A percentile compares a stretch with the other conserved stretches of the same genome.
Conservation (phyloP, 768 basidiomycete species). For the Rhodocollybia butyracea region DNA sequence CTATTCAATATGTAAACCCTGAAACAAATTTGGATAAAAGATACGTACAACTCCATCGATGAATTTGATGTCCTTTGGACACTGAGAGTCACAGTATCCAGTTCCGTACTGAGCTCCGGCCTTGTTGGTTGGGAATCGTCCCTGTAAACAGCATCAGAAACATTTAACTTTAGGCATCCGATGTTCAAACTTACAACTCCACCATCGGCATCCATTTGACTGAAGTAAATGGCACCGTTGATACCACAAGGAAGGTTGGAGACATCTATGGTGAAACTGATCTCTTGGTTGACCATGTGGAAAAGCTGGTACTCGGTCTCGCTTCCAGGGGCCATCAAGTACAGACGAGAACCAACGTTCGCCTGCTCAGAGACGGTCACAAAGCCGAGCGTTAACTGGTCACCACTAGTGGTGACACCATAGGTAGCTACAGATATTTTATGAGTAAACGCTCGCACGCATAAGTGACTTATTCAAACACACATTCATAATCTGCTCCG, state of each 20-base stretch:
- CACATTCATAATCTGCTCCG: slow-evolving; percentile 38
- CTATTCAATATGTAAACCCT: slow-evolving; percentile 27
- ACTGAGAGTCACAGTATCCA: slow-evolving; percentile 29
- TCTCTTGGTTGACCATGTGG: slow-evolving; percentile 53
- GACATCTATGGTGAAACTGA: slow-evolving; percentile 59
- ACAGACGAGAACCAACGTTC: slow-evolving; percentile 39
- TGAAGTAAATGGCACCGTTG: slow-evolving; percentile 61
- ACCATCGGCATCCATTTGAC: slow-evolving; percentile 53
- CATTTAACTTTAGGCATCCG: slow-evolving; percentile 21
- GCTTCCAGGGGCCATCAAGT: slow-evolving; percentile 44
- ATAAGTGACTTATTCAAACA: background rate
- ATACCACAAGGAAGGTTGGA: slow-evolving; percentile 56
- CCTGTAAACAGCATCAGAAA: slow-evolving; percentile 25
- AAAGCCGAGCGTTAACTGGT: slow-evolving; percentile 43
- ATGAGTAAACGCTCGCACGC: background rate
- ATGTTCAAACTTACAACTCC: slow-evolving; percentile 18
- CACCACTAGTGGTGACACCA: slow-evolving; percentile 46
- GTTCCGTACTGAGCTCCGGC: slow-evolving; percentile 29
- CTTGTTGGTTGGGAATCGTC: slow-evolving; percentile 28
- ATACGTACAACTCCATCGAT: slow-evolving; percentile 41
- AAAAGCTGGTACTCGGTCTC: slow-evolving; percentile 44
- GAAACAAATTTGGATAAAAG: slow-evolving; percentile 24
- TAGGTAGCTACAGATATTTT: slow-evolving; percentile 34
- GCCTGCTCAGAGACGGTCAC: slow-evolving; percentile 30
- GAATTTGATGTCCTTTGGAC: slow-evolving; percentile 46